Percentiles rank a stretch among this genome's conserved stretches.
These are phyloP conservation scores for Nakazawaea holstii DNA, from an alignment of 805 yeast species.

Conservation along the genomic window DNA sequence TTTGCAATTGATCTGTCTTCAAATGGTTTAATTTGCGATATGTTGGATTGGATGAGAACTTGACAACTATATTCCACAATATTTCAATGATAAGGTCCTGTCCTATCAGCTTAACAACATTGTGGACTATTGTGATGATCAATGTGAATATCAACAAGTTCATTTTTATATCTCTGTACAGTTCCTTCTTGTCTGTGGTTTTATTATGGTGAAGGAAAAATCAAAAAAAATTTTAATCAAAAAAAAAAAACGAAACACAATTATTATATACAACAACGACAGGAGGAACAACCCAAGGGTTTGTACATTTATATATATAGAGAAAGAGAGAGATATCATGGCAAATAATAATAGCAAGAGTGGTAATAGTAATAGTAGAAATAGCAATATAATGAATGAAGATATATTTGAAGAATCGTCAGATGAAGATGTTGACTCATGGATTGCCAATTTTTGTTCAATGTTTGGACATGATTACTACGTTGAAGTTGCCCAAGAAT, in stretches of 20 bases:
- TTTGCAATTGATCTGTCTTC: conserved; percentile 38
- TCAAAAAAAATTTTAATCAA: neutral
- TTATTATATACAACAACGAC: conserved; percentile 16
- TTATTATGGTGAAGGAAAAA: neutral
- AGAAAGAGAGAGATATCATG: conserved; percentile 12
- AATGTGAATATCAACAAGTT: conserved; percentile 3
- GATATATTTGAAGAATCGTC: conserved; percentile 14
- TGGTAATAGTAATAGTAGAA: conserved; percentile 17
- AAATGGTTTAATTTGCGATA: conserved; percentile 24
- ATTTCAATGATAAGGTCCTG: conserved; percentile 22
- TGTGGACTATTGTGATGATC: neutral
- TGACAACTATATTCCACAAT: conserved; percentile 34
- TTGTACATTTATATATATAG: neutral
- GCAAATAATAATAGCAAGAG: conserved; percentile 20
- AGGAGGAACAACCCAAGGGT: neutral
- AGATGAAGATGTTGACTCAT: conserved; percentile 58
- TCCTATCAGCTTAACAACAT: conserved; percentile 4
- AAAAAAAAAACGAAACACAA: conserved; percentile 17
- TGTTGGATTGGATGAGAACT: conserved; percentile 29
- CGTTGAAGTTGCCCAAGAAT: conserved; percentile 87
- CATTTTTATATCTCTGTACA: neutral
- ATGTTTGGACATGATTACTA: conserved; percentile 84
- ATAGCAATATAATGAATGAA: neutral
- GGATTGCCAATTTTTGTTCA: conserved; percentile 80
- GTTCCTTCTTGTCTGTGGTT: neutral